Conservation (phyloP, 208 protist genomes). For the Leishmania amazonensis region DNA sequence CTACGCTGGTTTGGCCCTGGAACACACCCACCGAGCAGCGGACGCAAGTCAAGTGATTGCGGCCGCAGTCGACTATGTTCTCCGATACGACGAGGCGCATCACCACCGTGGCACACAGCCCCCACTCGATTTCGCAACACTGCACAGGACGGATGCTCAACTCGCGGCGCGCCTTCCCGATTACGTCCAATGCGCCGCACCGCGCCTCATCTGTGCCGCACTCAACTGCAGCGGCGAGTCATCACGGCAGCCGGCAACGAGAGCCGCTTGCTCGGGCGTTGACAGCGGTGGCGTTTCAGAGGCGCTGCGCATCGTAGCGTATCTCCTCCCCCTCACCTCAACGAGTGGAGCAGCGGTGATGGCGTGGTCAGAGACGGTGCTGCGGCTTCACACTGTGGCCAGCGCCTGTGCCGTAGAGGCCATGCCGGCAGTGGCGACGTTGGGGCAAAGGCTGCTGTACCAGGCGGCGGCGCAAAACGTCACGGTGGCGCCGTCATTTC, state of each 20-base stretch:
- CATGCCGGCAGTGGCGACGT: neutral
- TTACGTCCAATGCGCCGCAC: slow-evolving; percentile 29
- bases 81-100: slow-evolving; percentile 18
- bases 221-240: neutral
- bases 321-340: slow-evolving; percentile 19
- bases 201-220: slow-evolving; percentile 11
- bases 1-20: slow-evolving; percentile 11
- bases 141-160: slow-evolving; percentile 20
- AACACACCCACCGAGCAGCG: neutral
- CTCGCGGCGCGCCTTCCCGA: slow-evolving; percentile 10
- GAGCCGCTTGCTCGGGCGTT: no score
- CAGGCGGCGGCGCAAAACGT: neutral
- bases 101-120: slow-evolving; percentile 6
- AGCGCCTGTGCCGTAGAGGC: neutral
- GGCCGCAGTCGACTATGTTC: slow-evolving; percentile 16
- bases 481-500: neutral
- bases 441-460: slow-evolving; percentile 1
- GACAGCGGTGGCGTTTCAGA: neutral
- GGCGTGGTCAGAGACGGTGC: slow-evolving; percentile 16
- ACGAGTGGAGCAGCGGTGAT: slow-evolving; percentile 4
- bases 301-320: slow-evolving; percentile 11
- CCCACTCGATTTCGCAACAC: neutral
- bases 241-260: neutral
- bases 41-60: slow-evolving; percentile 6
- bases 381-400: neutral